phyloP scores from a whole-genome alignment of 768 basidiomycete species.

The Cantharellus cinnabarinus region DNA sequence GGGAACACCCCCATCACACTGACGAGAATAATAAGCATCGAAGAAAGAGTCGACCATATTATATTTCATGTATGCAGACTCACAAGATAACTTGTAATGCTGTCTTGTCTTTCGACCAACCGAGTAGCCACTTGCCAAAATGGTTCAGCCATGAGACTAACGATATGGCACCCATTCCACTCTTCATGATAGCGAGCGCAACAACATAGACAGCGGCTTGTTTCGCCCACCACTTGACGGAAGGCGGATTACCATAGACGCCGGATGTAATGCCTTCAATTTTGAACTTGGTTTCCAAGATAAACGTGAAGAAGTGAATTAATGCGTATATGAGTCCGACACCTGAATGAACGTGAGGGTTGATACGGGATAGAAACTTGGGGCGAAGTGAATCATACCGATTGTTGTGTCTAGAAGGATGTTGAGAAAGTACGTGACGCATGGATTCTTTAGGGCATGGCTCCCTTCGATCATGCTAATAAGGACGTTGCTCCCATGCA shows the following conservation, averaged over 20 bases:
- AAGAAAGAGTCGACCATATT: neutral
- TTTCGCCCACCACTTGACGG: constrained; percentile 45
- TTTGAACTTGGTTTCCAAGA: constrained; percentile 41
- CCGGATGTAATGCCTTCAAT: constrained; percentile 71
- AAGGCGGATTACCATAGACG: constrained; percentile 73
- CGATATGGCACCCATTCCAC: constrained; percentile 59
- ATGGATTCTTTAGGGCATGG: constrained; percentile 58
- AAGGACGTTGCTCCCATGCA: constrained; percentile 59
- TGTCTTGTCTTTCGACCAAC: constrained; percentile 51
- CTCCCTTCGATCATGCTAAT: constrained; percentile 60
- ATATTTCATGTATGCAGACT: constrained; percentile 15
- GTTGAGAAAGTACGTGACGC: constrained; percentile 81
- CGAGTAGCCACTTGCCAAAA: constrained; percentile 72
- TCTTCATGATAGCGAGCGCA: constrained; percentile 70
- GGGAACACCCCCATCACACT: constrained; percentile 83
- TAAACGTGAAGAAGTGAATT: constrained; percentile 39
- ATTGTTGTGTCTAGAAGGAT: constrained; percentile 82
- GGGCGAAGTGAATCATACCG: constrained; percentile 27
- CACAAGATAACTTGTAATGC: constrained; percentile 63
- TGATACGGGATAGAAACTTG: neutral
- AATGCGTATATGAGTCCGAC: constrained; percentile 63
- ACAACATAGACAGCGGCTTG: constrained; percentile 70
- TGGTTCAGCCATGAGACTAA: constrained; percentile 48
- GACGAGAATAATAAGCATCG: neutral
- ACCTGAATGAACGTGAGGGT: constrained; percentile 28